phyloP scores from a whole-genome alignment of 2,329 filamentous ascomycete species.

The Bipolaris gigantea region DNA sequence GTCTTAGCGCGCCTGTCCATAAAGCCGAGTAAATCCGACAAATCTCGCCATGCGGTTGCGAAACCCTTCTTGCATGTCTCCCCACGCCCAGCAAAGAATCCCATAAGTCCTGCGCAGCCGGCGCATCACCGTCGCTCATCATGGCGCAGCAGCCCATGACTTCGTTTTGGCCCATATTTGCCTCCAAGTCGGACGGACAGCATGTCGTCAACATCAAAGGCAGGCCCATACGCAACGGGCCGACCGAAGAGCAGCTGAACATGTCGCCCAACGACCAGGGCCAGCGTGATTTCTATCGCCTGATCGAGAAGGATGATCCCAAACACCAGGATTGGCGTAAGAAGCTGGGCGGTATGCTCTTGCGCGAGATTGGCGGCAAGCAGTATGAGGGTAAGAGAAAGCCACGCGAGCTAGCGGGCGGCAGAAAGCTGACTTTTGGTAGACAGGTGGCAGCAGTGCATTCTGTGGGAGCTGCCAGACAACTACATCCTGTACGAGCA shows the following conservation, averaged over 20 bases:
- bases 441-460: slow-evolving; percentile 49
- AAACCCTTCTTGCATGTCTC: not conserved
- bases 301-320: slow-evolving; percentile 53
- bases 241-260: slow-evolving; percentile 56
- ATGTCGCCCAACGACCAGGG: slow-evolving; percentile 56
- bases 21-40: slow-evolving; percentile 3
- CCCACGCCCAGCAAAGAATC: not conserved
- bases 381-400: slow-evolving; percentile 33
- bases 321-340: slow-evolving; percentile 61
- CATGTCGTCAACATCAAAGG: slow-evolving; percentile 52
- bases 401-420: not conserved
- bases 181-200: slow-evolving; percentile 54
- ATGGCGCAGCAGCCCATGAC: slow-evolving; percentile 46
- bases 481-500: slow-evolving; percentile 62
- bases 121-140: slow-evolving; percentile 12
- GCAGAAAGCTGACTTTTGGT: slow-evolving; percentile 37
- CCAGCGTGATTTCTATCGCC: slow-evolving; percentile 58
- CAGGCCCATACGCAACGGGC: slow-evolving; percentile 56
- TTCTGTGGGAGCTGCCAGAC: slow-evolving; percentile 58
- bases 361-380: slow-evolving; percentile 52
- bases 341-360: slow-evolving; percentile 62
- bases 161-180: slow-evolving; percentile 53
- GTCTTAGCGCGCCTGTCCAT: slow-evolving; percentile 9
- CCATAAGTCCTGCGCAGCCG: slow-evolving; percentile 3
- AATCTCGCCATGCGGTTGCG: not conserved